Percentiles rank a stretch among this genome's conserved stretches.
These are phyloP conservation scores for Diophrys sp. DNA, from an alignment of 73 alveolate species.

Conservation along the genomic window DNA sequence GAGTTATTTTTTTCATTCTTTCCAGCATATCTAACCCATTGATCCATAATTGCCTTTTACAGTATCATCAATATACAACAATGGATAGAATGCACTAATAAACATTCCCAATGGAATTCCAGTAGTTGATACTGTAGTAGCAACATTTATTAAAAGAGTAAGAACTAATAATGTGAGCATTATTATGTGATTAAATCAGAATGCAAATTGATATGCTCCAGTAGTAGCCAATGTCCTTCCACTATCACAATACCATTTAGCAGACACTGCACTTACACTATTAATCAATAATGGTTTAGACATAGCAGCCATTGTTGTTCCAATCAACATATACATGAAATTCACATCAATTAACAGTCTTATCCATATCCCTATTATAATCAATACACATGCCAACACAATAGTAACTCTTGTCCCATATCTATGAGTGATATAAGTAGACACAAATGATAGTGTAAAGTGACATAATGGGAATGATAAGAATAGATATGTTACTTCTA, in stretches of 20 bases:
- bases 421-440: neutral
- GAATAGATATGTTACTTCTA: neutral
- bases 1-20: too few species aligned
- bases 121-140: neutral
- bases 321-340: neutral
- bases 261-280: neutral
- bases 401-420: neutral
- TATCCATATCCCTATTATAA: neutral
- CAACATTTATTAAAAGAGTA: too few species aligned
- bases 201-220: too few species aligned
- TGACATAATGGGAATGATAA: neutral
- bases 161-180: too few species aligned
- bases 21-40: too few species aligned
- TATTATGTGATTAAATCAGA: too few species aligned
- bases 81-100: neutral
- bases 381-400: neutral
- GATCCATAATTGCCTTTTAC: too few species aligned
- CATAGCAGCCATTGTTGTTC: neutral
- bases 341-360: neutral
- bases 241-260: neutral
- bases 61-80: neutral
- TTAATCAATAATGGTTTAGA: neutral
- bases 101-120: neutral
- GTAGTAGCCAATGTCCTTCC: neutral
- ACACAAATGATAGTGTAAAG: neutral